Base-by-base conservation (phyloP, 495 filamentous ascomycete genomes). In the Rusavskia elegans region DNA sequence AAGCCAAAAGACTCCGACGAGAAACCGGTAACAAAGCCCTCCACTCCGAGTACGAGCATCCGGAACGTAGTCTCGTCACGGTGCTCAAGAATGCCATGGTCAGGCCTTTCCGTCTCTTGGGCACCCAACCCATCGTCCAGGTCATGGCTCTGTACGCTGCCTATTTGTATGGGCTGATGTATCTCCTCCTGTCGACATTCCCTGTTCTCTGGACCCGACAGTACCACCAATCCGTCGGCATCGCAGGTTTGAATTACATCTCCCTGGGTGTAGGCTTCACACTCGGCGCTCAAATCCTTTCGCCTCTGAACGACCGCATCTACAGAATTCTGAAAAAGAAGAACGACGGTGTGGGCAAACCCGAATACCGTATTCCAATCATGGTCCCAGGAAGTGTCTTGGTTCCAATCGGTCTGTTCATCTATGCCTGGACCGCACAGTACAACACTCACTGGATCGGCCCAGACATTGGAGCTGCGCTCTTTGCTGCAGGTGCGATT, bases 351-450 rank as follows among this genome's bases (percentile, higher is more conserved):
- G 60, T 71, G 19, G 80, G 79, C 0, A 62, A 59, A 1, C 84
- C 84, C 0, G 84, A 89, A 60, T 87, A 80, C 64, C 73, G 85
- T 16, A 70, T 83, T 0, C 83, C 82, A 0, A 69, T 86, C 16
- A 79, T 84, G 63, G 59, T 70, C 30, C 68, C 78, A 9, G 76
- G 75, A 2, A 70, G 77, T 1, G 17, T 84, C 5, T 57, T 84
- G 10, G 66, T 80, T 9, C 83, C 84, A 0, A 54, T 71, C 4
- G 84, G 85, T 0, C 62, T 89, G 5, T 76, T 89, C 54, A 72
- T 79, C 55, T 90, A 87, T 65, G 83, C 80, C 42, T 88, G 83
- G 83, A 71, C 75, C 0, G 81, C 79, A 0, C 71, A 87, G 62
- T 68, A 62, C 20, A 69, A 73, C 35, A 64, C 65, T 2, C 81